Conservation (phyloP, 2,329 filamentous ascomycete genomes). For the Ophiosphaerella narmari region DNA sequence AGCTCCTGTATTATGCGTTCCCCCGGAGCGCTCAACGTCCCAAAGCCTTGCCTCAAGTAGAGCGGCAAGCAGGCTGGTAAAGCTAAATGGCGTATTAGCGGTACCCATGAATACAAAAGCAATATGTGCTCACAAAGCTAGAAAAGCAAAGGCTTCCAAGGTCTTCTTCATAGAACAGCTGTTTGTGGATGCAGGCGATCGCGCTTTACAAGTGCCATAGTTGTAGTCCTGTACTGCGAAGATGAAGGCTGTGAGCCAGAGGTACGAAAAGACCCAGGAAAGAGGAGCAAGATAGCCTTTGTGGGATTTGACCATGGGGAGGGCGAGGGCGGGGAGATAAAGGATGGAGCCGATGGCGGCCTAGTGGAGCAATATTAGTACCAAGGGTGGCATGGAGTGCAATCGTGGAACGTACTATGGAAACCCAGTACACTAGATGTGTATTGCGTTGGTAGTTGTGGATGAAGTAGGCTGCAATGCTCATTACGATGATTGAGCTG, state of each 20-base stretch:
- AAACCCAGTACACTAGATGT: slow-evolving; percentile 46
- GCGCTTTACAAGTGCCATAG: slow-evolving; percentile 9
- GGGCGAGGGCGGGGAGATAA: slow-evolving; percentile 26
- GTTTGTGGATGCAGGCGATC: slow-evolving; percentile 12
- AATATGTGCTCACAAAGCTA: slow-evolving; percentile 24
- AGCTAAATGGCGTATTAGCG: slow-evolving; percentile 9
- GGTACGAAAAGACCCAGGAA: slow-evolving; percentile 25
- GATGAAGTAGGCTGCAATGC: slow-evolving; percentile 49
- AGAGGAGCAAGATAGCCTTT: slow-evolving; percentile 27
- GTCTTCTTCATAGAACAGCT: slow-evolving; percentile 25
- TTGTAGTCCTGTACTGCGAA: slow-evolving; percentile 29
- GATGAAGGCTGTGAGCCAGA: slow-evolving; percentile 32
- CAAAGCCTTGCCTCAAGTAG: slow-evolving; percentile 22
- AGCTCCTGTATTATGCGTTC: neutral
- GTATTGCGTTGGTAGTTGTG: slow-evolving; percentile 34
- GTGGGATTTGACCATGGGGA: slow-evolving; percentile 46
- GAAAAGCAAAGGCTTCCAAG: slow-evolving; percentile 26
- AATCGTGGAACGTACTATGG: slow-evolving; percentile 45
- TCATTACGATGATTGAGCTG: slow-evolving; percentile 49
- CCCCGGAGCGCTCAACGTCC: slow-evolving; percentile 19
- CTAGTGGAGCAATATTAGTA: slow-evolving; percentile 20
- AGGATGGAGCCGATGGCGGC: slow-evolving; percentile 51
- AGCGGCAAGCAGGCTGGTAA: slow-evolving; percentile 22
- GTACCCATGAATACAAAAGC: no score
- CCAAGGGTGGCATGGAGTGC: no score